Percentiles rank a stretch among this genome's conserved stretches.
These are phyloP conservation scores for Metarhizium humberi DNA, from an alignment of 2,329 filamentous ascomycete genomes.

Conservation along the genomic window DNA sequence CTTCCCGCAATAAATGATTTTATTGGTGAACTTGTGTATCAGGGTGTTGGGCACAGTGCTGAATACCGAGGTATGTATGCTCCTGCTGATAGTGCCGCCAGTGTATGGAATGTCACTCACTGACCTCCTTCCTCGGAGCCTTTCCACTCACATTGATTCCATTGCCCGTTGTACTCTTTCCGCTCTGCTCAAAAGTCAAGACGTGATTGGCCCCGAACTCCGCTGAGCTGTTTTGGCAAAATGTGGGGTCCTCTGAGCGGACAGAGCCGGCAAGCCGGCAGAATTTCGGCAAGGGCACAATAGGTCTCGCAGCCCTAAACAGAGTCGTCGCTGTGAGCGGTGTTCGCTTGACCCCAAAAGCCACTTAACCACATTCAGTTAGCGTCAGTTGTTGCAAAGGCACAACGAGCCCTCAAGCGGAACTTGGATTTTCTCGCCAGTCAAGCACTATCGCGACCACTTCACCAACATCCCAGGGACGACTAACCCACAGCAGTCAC, in stretches of 20 bases:
- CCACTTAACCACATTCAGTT: conserved; percentile 22
- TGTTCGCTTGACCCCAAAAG: conserved; percentile 25
- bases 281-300: conserved; percentile 18
- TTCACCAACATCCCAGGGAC: conserved; percentile 27
- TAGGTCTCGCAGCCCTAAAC: conserved; percentile 35
- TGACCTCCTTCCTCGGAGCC: no score
- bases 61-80: no score
- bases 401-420: conserved; percentile 30
- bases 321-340: conserved; percentile 19
- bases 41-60: no score
- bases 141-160: no score
- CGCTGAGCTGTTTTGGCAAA: not conserved
- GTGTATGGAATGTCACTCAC: no score
- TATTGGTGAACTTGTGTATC: no score
- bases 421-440: conserved; percentile 30
- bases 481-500: conserved; percentile 33
- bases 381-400: conserved; percentile 24
- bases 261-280: conserved; percentile 11
- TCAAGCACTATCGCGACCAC: conserved; percentile 30
- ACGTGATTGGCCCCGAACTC: not conserved
- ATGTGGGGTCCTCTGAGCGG: no score
- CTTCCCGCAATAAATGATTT: no score
- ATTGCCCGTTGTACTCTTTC: no score
- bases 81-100: no score
- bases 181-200: not conserved